Evolutionary conservation across 1,284 basidiomycete genomes (phyloP), one percentile per base, ranked within the genome.

Genomic region (Boletus sp.): DNA sequence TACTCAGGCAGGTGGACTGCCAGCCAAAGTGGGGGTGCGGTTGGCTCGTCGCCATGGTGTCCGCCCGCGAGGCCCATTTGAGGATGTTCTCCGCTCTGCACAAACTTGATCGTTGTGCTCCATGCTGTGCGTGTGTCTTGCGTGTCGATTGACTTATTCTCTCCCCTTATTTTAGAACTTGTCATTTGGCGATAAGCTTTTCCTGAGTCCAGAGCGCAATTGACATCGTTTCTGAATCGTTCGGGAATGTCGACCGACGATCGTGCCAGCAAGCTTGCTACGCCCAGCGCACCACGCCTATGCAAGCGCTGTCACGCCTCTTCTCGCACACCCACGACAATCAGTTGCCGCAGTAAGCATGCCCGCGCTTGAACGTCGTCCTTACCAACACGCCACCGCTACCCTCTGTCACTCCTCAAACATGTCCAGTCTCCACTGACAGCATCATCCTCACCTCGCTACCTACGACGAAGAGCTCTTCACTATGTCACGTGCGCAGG

Each of bases 381-480:
- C 0, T 16, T 42, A 13, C 44, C 0, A 34, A 16, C 12, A 43
- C 42, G 3, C 48, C 46, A 0, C 44, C 46, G 8, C 44, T 64
- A 3, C 62, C 65, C 2, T 42, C 61, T 2, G 60, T 78, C 34
- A 71, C 77, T 8, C 60, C 81, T 5, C 79, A 81, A 60, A 78
- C 75, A 50, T 71, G 76, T 41, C 78, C 80, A 51, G 41, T 56
- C 8, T 65, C 66, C 27, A 69, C 73, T 10, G 78, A 79, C 52
- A 75, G 73, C 8, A 66, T 82, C n/a, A 68, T 81, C 40, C 77
- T 82, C 56, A 82, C 77, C 0, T 67, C 78, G 10, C 67, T 82
- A 6, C 63, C 69, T 82, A 78, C 61, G 78, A 82, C 58, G 78
- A 79, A 47, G 80, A 82, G 54, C 73, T 82, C 34, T 51, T 80